Base-by-base conservation (phyloP, 768 basidiomycete species). In the Leccinum disarticulatum region DNA sequence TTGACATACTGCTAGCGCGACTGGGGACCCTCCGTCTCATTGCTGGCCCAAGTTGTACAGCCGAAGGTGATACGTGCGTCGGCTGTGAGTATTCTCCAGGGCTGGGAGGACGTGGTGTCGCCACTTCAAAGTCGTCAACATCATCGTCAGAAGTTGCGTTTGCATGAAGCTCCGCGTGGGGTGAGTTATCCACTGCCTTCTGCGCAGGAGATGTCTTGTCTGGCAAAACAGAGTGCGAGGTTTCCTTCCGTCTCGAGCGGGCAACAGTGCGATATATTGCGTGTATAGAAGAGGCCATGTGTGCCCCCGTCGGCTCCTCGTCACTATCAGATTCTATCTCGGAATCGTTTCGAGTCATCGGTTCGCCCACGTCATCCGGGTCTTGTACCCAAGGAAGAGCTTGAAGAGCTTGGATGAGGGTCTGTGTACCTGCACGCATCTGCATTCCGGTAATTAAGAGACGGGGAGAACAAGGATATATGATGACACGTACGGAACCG, bases 401-500 rank as follows among this genome's bases (percentile, higher is more conserved):
- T 67, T 93, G 92, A 14, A 94, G 79, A 4, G 90, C 92, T 75
- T 93, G 92, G 41, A 94, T 93, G 53, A 94, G 83, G 3, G 92
- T 90, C 70, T 94, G 93, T 3, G 92, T 94, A 15, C 92, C 92
- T 27, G 87, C 84, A 43, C 90, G 87, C 86, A 94, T 89, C 92
- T 94, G 68, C 38, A 63, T 50, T 60, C 59, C 59, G 59, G 52
- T 41, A 55, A 17, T 65, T 54, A 43, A 59, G 52, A 52, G 43
- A 47, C 11, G 10, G 43, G 7, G 28, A 15, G n/a, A 10, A 57
- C 43, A 36, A n/a, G 47, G 46, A 62, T 48, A 38, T 57, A 35
- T 33, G 50, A 53, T 15, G 17, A 61, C 46, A 76, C 86, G 65
- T 69, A 92, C 91, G 15, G 92, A 91, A 62, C 86, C 84, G 64